Conservation (phyloP, 768 basidiomycete genomes). For the Termitomyces sp. region DNA sequence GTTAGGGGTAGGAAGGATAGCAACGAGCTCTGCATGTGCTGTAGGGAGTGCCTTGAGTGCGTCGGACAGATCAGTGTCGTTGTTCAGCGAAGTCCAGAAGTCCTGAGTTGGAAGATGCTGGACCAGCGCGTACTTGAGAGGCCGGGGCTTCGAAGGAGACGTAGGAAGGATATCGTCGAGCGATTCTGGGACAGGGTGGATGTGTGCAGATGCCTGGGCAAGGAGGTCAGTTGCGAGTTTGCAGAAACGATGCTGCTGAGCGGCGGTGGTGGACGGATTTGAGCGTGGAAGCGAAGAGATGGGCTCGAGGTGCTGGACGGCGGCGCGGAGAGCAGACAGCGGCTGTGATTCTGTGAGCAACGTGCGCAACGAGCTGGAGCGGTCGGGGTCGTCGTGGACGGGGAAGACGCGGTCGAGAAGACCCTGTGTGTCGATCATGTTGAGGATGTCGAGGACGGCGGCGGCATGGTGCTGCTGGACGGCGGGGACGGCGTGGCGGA, state of each 20-base stretch:
- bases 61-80: conserved; percentile 34
- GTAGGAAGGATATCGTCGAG: conserved; percentile 40
- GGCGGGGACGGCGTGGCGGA: conserved; percentile 21
- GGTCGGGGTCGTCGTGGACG: conserved; percentile 36
- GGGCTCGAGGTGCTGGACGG: conserved; percentile 65
- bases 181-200: conserved; percentile 42
- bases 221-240: conserved; percentile 68
- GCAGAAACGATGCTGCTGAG: conserved; percentile 74
- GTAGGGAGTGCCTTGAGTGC: conserved; percentile 50
- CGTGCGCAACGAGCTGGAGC: conserved; percentile 49
- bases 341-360: conserved; percentile 52
- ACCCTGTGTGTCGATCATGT: conserved; percentile 67
- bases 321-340: conserved; percentile 55
- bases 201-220: conserved; percentile 59
- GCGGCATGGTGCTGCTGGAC: conserved; percentile 33
- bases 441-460: conserved; percentile 57
- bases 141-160: conserved; percentile 25
- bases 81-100: conserved; percentile 74
- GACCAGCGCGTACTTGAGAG: conserved; percentile 68
- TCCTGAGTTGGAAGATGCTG: conserved; percentile 76
- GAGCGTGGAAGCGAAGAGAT: conserved; percentile 65
- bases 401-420: conserved; percentile 80
- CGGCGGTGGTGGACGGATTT: conserved; percentile 56
- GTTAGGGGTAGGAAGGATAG: conserved; percentile 66
- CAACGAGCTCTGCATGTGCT: conserved; percentile 73